phyloP scores from a whole-genome alignment of 305 asterid genomes.

The Striga hermonthica region DNA sequence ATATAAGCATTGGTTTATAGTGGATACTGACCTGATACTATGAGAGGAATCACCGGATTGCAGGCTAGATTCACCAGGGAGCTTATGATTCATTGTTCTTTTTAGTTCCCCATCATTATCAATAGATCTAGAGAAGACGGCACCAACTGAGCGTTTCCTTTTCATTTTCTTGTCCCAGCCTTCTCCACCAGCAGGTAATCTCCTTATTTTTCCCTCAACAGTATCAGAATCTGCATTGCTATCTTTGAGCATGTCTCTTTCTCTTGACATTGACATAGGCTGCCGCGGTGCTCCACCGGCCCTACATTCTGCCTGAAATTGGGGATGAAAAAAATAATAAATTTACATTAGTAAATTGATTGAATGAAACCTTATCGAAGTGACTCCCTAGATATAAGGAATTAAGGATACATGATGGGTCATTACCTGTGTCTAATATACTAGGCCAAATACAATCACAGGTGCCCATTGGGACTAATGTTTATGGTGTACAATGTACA shows the following conservation, averaged over 20 bases:
- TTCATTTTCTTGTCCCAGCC: conserved; percentile 98
- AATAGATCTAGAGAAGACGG: conserved; percentile 64
- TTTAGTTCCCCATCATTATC: conserved; percentile 79
- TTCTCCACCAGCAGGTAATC: conserved; percentile 92
- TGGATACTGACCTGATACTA: conserved; percentile 58
- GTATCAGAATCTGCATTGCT: conserved; percentile 58
- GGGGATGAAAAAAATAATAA: conserved; percentile 16
- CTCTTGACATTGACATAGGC: conserved; percentile 58
- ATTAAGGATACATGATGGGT: conserved; percentile 6
- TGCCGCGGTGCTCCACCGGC: conserved; percentile 63
- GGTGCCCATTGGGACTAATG: conserved; percentile 2
- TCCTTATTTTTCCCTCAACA: conserved; percentile 80
- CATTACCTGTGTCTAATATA: conserved; percentile 15
- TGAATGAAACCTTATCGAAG: conserved; percentile 9
- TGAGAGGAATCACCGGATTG: conserved; percentile 66
- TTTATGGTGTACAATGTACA: not conserved
- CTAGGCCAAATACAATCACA: conserved; percentile 13
- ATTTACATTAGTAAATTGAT: conserved; percentile 15
- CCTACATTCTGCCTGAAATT: conserved; percentile 75
- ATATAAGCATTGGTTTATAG: conserved; percentile 10
- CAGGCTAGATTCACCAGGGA: conserved; percentile 62
- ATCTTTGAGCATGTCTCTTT: conserved; percentile 68
- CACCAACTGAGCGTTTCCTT: conserved; percentile 96
- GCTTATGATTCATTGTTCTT: conserved; percentile 64
- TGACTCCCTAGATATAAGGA: not conserved